Evolutionary conservation across 352 stramenopile genomes (phyloP), one percentile per base, ranked within the genome.

Genomic region (Phytophthora sansomeana): DNA sequence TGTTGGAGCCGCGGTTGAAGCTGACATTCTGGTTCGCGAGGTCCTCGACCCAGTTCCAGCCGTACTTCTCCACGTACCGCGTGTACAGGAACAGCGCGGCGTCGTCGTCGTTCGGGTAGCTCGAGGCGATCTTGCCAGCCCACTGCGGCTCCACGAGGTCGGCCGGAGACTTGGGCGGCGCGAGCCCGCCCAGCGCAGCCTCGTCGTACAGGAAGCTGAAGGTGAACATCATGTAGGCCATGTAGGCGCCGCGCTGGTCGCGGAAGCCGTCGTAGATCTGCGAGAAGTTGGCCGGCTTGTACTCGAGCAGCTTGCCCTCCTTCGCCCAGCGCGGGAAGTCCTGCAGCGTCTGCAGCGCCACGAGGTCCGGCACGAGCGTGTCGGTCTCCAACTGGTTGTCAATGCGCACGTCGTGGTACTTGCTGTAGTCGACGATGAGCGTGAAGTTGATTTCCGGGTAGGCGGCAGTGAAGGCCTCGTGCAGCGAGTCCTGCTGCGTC

Each of bases 301-400:
- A 88, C 46, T 73, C 49, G 26, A 84, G 69, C 38, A 88, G 52
- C 53, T 83, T 73, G n/a, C 58, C 74, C 39, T 82, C 63, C 17
- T 72, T 59, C 6, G 58, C 55, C 77, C 72, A 88, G 14, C 79
- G 74, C 52, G 74, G 67, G 63, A 75, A 88, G 71, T 88, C 66
- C 58, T 88, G 74, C 29, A 88, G 67, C 39, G 79, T 88, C 66
- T 84, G 79, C 14, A 88, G 63, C 36, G 74, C 69, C 14, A 77
- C 55, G 36, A 84, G 62, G 58, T 83, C 76, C 0, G 73, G 69
- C 35, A 85, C 78, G 35, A 87, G 62, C 35, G 52, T 61, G n/a
- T n/a, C n/a, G n/a, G n/a, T 80, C 58, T 84, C 77, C 43, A 88
- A 64, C 39, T 85, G 68, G 57, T 92, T 84, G 74, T 93, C 78